These are phyloP conservation scores for Lepidium didymum DNA, from an alignment of 345 rosid genomes.

Conservation along the genomic window DNA sequence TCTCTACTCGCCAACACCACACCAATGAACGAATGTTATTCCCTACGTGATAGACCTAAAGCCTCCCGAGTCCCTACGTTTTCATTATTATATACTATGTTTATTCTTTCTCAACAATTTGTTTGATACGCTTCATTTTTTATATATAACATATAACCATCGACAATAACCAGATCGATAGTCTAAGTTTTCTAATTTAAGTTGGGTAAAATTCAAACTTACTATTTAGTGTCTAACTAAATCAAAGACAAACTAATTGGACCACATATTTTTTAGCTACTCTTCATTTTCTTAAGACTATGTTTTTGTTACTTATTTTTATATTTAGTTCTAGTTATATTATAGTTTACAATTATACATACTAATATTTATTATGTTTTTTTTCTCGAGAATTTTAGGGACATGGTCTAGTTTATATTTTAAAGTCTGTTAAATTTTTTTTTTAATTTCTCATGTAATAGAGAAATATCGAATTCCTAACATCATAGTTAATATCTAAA, in stretches of 20 bases:
- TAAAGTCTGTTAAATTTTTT: too few species aligned
- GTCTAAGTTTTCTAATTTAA: too few species aligned
- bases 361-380: neutral
- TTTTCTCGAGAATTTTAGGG: too few species aligned
- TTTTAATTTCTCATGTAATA: too few species aligned
- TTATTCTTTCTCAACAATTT: neutral
- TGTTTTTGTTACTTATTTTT: neutral
- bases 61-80: neutral
- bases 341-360: neutral
- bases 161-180: too few species aligned
- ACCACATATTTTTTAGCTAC: too few species aligned
- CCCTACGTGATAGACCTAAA: neutral
- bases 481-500: neutral
- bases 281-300: too few species aligned
- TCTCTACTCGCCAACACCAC: slow-evolving; percentile 2
- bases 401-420: too few species aligned
- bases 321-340: neutral
- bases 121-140: neutral
- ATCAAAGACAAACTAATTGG: too few species aligned
- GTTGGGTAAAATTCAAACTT: too few species aligned
- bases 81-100: neutral
- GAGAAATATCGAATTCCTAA: neutral
- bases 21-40: slow-evolving; percentile 6
- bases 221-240: too few species aligned
- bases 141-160: too few species aligned